These are phyloP conservation scores for Pseudogymnoascus sp. DNA, from an alignment of 2,329 filamentous ascomycete genomes.

Conservation along the genomic window DNA sequence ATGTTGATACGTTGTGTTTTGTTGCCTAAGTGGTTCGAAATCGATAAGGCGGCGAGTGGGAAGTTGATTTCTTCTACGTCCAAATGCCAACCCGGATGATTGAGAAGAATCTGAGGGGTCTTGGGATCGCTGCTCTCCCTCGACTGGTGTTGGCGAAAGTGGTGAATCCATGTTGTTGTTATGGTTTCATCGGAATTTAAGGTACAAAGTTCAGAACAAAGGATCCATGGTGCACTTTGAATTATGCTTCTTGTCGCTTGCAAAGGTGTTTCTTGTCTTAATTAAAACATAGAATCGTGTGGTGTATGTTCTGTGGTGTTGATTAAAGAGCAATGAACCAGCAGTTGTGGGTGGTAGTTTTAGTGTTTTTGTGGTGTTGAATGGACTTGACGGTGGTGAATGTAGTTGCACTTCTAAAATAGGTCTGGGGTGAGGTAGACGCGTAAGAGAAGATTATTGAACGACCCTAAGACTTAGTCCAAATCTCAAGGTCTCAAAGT, in stretches of 20 bases:
- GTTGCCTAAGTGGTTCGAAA: not conserved
- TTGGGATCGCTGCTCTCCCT: not conserved
- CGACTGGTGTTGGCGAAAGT: not conserved
- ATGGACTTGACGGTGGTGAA: not conserved
- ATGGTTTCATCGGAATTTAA: not conserved
- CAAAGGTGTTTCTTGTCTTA: not conserved
- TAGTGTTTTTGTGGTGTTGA: not conserved
- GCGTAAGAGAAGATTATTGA: not conserved
- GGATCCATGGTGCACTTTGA: not conserved
- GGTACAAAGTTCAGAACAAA: not conserved
- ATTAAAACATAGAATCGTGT: not conserved
- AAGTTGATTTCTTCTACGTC: not conserved
- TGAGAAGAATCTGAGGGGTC: not conserved
- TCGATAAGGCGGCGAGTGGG: not conserved
- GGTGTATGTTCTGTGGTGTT: not conserved
- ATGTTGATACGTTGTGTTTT: not conserved
- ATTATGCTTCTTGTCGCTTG: not conserved
- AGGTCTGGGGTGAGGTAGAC: not conserved
- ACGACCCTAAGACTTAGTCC: not conserved
- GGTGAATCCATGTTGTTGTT: not conserved
- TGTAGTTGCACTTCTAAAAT: not conserved
- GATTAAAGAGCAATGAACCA: not conserved
- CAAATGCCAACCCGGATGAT: not conserved
- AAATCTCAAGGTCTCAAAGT: not conserved
- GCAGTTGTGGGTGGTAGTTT: not conserved